Percentiles rank a stretch among this genome's conserved stretches.
Evolutionary conservation across 306 rosid genomes (phyloP).

Genomic region (Vachellia collinsii): DNA sequence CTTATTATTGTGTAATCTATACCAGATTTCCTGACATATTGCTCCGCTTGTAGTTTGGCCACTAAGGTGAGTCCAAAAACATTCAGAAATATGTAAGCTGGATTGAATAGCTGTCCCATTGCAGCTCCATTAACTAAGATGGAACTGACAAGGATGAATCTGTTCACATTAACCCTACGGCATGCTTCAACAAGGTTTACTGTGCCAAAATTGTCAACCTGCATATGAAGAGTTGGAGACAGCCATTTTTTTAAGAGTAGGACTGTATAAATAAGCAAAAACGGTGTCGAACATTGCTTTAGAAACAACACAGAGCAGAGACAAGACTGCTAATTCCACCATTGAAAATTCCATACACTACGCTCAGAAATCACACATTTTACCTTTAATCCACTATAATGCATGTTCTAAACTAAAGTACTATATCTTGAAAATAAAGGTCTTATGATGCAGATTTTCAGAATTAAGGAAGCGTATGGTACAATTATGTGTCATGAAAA

Average conservation of each 20-base stretch:
- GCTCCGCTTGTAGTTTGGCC: constrained; percentile 94
- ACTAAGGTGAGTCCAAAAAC: constrained; percentile 89
- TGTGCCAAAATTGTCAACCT: constrained; percentile 94
- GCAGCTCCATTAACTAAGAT: constrained; percentile 97
- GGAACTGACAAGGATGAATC: constrained; percentile 91
- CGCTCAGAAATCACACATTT: background rate
- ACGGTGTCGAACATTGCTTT: background rate
- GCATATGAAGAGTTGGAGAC: constrained; percentile 13
- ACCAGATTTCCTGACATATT: constrained; percentile 80
- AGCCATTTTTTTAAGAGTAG: constrained; percentile 17
- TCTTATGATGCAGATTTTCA: background rate
- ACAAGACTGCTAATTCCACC: background rate
- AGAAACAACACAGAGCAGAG: background rate
- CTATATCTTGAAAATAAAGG: background rate
- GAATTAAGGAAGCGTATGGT: background rate
- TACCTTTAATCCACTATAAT: background rate
- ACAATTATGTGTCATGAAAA: background rate
- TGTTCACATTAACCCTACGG: constrained; percentile 68
- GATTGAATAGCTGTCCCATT: constrained; percentile 91
- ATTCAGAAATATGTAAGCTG: constrained; percentile 88
- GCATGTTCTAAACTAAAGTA: background rate
- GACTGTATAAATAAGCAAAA: background rate
- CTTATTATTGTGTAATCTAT: constrained; percentile 92
- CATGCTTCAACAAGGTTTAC: constrained; percentile 96
- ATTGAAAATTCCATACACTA: background rate